Evolutionary conservation across 345 rosid species (phyloP), one percentile per base, ranked within the genome.

Genomic region (Eucalyptus microcorys): DNA sequence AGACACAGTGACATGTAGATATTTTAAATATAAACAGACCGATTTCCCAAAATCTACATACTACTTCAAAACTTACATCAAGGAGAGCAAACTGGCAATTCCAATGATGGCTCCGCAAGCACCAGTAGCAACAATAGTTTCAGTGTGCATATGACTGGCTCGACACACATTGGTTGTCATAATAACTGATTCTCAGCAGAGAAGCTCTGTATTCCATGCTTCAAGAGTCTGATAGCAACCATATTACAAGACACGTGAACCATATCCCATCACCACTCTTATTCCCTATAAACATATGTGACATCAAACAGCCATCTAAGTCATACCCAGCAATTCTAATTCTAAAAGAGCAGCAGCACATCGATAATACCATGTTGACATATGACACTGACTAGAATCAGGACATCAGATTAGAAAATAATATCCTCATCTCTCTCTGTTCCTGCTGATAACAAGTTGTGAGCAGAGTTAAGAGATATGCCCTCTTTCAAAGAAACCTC

Each of bases 351-450:
- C 16, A 76, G 47, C 84, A 40, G 30, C 84, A 76, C 47, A 76
- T 40, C 14, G 3, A 76, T 37, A 10, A 76, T 21, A 40, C 27
- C 47, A 76, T 40, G 22, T 37, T 40, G 84, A 76, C 83, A 22
- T 40, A 22, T 40, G 15, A 40, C 47, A 21, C 84, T 7, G 47
- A 40, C 47, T 21, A 76, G 84, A 40, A 10, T 76, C 14, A 4
- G 84, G 30, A 21, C 30, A 21, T 76, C 84, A 76, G 66, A 53
- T 89, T 71, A 89, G 87, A 89, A 89, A 40, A 89, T 87, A 43
- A 89, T 89, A 61, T 89, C 90, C 55, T 89, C 90, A 45, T 89
- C 90, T 81, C 87, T 89, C 88, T 79, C 90, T 55, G 53, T 48
- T 42, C 86, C 86, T 37, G 86, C 68, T 7, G 90, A 71, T 79